phyloP scores from a whole-genome alignment of 2,329 filamentous ascomycete species.

The Drechslera avenae region DNA sequence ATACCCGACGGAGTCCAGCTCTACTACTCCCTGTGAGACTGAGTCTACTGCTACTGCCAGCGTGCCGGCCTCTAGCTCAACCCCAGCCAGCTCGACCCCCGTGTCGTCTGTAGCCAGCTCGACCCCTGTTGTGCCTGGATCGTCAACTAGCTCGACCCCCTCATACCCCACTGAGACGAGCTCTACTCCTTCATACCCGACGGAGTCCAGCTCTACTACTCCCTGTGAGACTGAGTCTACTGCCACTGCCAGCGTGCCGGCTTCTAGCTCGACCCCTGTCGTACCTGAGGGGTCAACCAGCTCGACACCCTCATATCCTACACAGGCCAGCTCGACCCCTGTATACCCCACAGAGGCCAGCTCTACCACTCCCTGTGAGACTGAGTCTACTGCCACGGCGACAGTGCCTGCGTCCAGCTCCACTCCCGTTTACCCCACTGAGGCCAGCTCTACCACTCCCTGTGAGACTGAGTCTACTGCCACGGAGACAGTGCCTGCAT shows the following conservation, averaged over 20 bases:
- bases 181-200: too few species aligned
- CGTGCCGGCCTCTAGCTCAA: background rate
- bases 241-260: background rate
- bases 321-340: too few species aligned
- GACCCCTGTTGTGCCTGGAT: too few species aligned
- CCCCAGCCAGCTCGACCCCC: background rate
- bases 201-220: background rate
- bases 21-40: background rate
- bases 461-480: background rate
- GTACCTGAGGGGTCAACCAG: background rate
- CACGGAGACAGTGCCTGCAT: background rate
- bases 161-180: too few species aligned
- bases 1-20: too few species aligned
- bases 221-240: background rate
- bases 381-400: background rate
- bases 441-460: background rate
- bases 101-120: background rate
- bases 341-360: too few species aligned
- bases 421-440: background rate
- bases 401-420: background rate
- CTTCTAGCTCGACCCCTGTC: background rate
- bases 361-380: background rate
- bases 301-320: background rate
- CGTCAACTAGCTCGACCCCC: too few species aligned
- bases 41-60: background rate